Evolutionary conservation across 1,284 basidiomycete species (phyloP).

Genomic region (Caloboletus inedulis): DNA sequence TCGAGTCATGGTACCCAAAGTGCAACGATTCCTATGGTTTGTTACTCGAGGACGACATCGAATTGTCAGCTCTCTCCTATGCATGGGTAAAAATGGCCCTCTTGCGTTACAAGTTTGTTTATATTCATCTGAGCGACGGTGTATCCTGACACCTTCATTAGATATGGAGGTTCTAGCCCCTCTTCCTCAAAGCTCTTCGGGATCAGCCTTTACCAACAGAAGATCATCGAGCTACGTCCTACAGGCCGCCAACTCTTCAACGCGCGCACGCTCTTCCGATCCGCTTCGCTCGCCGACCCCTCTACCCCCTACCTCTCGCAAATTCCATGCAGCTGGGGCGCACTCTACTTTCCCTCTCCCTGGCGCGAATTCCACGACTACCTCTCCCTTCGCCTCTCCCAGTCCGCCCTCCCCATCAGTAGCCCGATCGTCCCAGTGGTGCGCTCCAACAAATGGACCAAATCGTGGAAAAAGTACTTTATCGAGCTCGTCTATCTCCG

Average conservation of each 20-base stretch:
- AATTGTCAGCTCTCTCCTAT: slow-evolving; percentile 78
- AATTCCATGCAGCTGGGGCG: slow-evolving; percentile 88
- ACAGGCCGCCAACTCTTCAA: slow-evolving; percentile 68
- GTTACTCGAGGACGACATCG: slow-evolving; percentile 80
- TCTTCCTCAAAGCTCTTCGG: slow-evolving; percentile 58
- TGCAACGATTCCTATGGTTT: slow-evolving; percentile 72
- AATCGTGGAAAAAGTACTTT: slow-evolving; percentile 85
- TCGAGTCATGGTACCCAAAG: slow-evolving; percentile 82
- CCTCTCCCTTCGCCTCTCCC: slow-evolving; percentile 62
- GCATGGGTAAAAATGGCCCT: slow-evolving; percentile 78
- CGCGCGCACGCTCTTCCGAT: slow-evolving; percentile 54
- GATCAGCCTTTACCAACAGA: slow-evolving; percentile 81
- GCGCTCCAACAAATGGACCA: slow-evolving; percentile 75
- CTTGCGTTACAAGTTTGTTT: slow-evolving; percentile 63
- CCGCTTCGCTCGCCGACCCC: slow-evolving; percentile 39
- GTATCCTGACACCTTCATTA: slow-evolving; percentile 29
- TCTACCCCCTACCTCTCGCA: slow-evolving; percentile 76
- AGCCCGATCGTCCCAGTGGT: slow-evolving; percentile 62
- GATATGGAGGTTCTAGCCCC: slow-evolving; percentile 50
- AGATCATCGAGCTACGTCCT: slow-evolving; percentile 67
- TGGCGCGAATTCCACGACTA: slow-evolving; percentile 84
- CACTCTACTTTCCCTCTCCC: slow-evolving; percentile 80
- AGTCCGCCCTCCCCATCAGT: slow-evolving; percentile 41
- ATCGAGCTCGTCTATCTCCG: slow-evolving; percentile 78
- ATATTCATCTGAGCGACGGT: neutral